These are phyloP conservation scores for Lenzites betulinus DNA, from an alignment of 768 basidiomycete species.

Conservation along the genomic window DNA sequence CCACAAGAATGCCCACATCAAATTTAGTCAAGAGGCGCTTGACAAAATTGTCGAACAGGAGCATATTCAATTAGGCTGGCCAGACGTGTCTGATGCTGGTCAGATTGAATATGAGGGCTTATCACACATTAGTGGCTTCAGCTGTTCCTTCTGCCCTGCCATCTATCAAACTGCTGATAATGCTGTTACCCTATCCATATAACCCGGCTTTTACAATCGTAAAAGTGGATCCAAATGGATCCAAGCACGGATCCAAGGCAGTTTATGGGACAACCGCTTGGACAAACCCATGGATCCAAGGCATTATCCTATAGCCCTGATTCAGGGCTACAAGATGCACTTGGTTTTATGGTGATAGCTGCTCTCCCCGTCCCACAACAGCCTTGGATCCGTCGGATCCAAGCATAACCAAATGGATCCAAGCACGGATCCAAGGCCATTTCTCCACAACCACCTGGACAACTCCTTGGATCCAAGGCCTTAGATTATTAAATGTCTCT, in stretches of 20 bases:
- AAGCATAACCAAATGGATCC: no score
- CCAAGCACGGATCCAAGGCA: not conserved
- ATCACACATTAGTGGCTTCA: not conserved
- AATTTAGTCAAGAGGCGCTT: not conserved
- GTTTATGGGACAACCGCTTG: not conserved
- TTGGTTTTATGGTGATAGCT: not conserved
- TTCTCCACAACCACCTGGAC: no score
- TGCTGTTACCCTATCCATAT: no score
- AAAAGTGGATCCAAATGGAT: no score
- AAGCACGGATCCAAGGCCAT: no score
- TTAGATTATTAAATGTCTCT: no score
- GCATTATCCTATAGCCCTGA: not conserved
- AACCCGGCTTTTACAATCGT: no score
- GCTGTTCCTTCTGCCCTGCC: not conserved
- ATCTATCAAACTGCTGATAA: no score
- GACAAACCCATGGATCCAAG: not conserved
- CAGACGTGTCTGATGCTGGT: not conserved
- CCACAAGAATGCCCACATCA: not conserved
- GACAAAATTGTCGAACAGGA: not conserved
- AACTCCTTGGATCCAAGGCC: no score
- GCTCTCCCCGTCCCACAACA: not conserved
- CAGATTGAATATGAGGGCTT: not conserved
- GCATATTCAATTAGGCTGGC: not conserved
- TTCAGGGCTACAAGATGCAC: not conserved
- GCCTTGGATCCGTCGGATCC: no score